Base-by-base conservation (phyloP, 345 rosid species). In the Pistacia integerrima region DNA sequence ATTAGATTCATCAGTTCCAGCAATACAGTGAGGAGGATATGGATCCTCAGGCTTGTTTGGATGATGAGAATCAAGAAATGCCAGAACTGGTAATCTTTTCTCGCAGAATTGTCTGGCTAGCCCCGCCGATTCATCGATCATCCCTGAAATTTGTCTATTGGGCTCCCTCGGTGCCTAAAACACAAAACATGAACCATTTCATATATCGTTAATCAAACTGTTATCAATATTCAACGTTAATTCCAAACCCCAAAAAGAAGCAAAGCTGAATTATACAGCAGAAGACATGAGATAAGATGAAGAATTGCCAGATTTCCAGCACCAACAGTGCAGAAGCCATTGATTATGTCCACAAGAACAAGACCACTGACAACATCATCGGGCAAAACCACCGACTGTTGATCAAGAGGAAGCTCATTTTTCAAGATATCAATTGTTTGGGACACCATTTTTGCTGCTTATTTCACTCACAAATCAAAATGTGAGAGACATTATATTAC, bases 251-350 rank as follows among this genome's bases (percentile, higher is more conserved):
- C 25, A 25, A 25, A 25, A 30, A 30, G 33, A 30, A 30, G 33
- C 33, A 30, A 30, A 30, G 33, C 33, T 30, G 33, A 30, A 30
- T 30, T 30, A 30, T 30, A 30, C 33, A 30, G 3, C 2, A 30
- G 33, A 30, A 30, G 2, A 30, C 33, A 30, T 30, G 33, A 30
- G 33, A 30, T 30, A 30, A 30, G 33, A 1, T 30, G 33, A 30
- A 30, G 33, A 35, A 59, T 51, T 67, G 86, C 91, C 87, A 88
- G 75, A 73, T 80, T 88, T 58, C 89, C 91, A 48, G 88, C 82
- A 28, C 91, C 91, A 28, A 86, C 89, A 11, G 91, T 84, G 74
- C 91, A 88, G 76, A 86, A 88, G 18, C 89, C 89, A 78, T 88
- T 84, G 76, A 88, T 82, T 35, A 88, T 41, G 70, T 86, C 91